Percentiles rank a stretch among this genome's conserved stretches.
phyloP scores from a whole-genome alignment of 2,329 filamentous ascomycete genomes.

The Venturia nashicola region DNA sequence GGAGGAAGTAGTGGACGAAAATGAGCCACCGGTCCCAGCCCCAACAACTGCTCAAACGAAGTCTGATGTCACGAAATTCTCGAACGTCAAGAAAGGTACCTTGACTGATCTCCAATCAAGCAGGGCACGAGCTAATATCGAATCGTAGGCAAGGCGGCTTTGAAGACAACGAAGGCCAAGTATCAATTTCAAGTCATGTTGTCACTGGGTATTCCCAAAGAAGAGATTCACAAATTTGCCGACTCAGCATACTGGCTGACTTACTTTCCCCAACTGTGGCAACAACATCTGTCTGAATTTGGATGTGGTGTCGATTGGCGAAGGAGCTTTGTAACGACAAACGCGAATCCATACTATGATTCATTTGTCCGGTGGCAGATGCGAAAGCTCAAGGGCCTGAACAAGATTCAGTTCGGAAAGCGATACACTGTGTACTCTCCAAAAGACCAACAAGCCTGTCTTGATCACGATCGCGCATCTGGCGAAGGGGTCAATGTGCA shows the following conservation, averaged over 20 bases:
- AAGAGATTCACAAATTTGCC: conserved; percentile 88
- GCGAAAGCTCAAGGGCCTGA: conserved; percentile 75
- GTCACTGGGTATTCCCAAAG: conserved; percentile 70
- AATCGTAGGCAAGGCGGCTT: conserved; percentile 55
- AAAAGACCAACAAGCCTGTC: conserved; percentile 77
- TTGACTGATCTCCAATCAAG: neutral
- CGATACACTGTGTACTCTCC: conserved; percentile 88
- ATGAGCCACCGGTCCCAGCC: conserved; percentile 41
- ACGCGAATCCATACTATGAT: conserved; percentile 95
- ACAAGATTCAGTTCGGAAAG: conserved; percentile 90
- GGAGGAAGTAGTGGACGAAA: conserved; percentile 38
- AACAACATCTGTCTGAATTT: conserved; percentile 68
- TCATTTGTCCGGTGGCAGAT: conserved; percentile 96
- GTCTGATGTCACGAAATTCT: conserved; percentile 83
- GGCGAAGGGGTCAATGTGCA: conserved; percentile 77
- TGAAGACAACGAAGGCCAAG: conserved; percentile 85
- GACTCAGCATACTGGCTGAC: conserved; percentile 87
- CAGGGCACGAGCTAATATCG: neutral
- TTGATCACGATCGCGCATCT: conserved; percentile 74
- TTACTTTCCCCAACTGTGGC: conserved; percentile 75
- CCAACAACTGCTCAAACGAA: conserved; percentile 53
- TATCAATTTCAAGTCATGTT: conserved; percentile 96
- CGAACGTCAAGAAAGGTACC: conserved; percentile 63
- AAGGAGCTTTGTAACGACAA: conserved; percentile 83
- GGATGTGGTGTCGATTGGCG: conserved; percentile 89